Percentiles rank a stretch among this genome's conserved stretches.
phyloP scores from a whole-genome alignment of 257 asterid species.

The Rauvolfia tetraphylla region DNA sequence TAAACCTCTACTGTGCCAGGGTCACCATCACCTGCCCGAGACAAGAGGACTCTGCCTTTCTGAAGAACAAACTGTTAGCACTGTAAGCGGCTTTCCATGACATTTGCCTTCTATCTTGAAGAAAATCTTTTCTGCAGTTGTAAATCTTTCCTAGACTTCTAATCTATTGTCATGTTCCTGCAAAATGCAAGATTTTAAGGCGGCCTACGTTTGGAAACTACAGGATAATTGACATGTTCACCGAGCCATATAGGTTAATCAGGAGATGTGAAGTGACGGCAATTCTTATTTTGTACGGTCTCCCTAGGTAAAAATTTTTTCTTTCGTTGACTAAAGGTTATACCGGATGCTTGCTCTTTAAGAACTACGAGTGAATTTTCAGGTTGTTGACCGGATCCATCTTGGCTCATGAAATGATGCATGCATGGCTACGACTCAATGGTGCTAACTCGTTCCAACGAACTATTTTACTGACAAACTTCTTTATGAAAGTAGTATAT shows the following conservation, averaged over 20 bases:
- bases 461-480: background rate
- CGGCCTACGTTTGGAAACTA: constrained; percentile 84
- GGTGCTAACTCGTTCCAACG: constrained; percentile 39
- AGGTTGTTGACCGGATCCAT: constrained; percentile 93
- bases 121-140: background rate
- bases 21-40: constrained; percentile 87
- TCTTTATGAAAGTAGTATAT: background rate
- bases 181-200: constrained; percentile 58
- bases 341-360: constrained; percentile 4
- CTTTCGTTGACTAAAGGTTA: background rate
- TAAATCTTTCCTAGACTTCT: background rate
- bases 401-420: constrained; percentile 99
- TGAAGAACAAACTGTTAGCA: constrained; percentile 88
- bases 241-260: constrained; percentile 76
- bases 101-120: background rate
- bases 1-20: constrained; percentile 39
- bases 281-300: constrained; percentile 87
- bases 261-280: constrained; percentile 95
- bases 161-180: constrained; percentile 6
- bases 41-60: constrained; percentile 96
- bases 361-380: background rate
- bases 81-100: constrained; percentile 40
- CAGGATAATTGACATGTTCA: constrained; percentile 84
- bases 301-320: constrained; percentile 65
- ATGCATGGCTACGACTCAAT: constrained; percentile 93